A percentile compares a stretch with the other conserved stretches of the same genome.
Conservation (phyloP, 1,139 yeast genomes). For the Taphrina confusa region DNA sequence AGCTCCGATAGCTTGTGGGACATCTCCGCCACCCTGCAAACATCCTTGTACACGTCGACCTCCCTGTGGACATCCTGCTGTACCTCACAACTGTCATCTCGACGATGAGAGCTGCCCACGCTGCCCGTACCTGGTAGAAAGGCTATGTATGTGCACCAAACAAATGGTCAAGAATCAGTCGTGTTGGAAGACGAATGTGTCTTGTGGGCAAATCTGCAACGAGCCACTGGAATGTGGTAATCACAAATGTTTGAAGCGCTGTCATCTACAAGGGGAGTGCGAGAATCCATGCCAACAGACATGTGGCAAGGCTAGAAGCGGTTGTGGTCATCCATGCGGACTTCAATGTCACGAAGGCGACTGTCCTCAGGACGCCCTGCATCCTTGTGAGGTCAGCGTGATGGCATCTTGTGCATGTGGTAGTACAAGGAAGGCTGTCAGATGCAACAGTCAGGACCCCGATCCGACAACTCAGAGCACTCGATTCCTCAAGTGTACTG, state of each 20-base stretch:
- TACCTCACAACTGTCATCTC: conserved; percentile 74
- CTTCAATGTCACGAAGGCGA: conserved; percentile 65
- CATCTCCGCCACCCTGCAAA: conserved; percentile 64
- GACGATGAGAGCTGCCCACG: conserved; percentile 67
- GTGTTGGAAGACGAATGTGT: conserved; percentile 68
- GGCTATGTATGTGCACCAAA: conserved; percentile 72
- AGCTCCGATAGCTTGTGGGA: conserved; percentile 92
- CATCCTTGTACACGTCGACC: conserved; percentile 65
- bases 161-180: conserved; percentile 62
- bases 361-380: conserved; percentile 50
- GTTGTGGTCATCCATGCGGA: conserved; percentile 67
- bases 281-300: conserved; percentile 54
- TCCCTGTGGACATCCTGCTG: conserved; percentile 73
- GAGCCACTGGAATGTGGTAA: conserved; percentile 60
- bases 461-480: conserved; percentile 39
- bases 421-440: conserved; percentile 52
- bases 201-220: conserved; percentile 72
- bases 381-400: conserved; percentile 57
- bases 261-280: conserved; percentile 52
- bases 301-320: conserved; percentile 56
- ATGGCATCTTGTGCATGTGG: conserved; percentile 67
- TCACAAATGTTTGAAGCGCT: conserved; percentile 66
- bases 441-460: conserved; percentile 55
- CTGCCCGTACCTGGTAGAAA: conserved; percentile 68
- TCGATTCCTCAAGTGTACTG: conserved; percentile 47